Evolutionary conservation across 2,329 filamentous ascomycete species (phyloP).

Genomic region (Botrytis pseudocinerea): DNA sequence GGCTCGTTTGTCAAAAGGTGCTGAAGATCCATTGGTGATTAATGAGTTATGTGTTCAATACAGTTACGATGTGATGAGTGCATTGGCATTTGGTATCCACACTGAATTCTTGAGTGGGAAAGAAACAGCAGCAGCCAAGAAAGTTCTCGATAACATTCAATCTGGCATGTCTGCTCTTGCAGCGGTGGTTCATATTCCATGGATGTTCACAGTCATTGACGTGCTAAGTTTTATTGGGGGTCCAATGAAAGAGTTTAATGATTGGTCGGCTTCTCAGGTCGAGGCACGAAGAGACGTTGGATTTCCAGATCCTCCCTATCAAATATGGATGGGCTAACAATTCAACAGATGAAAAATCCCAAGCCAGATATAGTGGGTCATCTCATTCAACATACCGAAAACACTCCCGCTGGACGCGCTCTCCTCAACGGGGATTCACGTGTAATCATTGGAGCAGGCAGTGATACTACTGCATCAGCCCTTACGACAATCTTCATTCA

Average conservation of each 20-base stretch:
- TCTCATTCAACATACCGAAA: constrained; percentile 26
- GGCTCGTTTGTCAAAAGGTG: background rate
- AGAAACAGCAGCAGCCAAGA: background rate
- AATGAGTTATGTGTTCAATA: constrained; percentile 34
- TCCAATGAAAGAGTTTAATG: constrained; percentile 24
- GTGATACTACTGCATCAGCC: constrained; percentile 47
- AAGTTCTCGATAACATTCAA: constrained; percentile 1
- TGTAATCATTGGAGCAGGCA: constrained; percentile 44
- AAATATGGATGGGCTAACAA: background rate
- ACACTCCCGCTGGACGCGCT: constrained; percentile 18
- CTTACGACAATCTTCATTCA: constrained; percentile 46
- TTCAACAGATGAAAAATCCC: constrained; percentile 20
- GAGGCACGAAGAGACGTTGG: constrained; percentile 26
- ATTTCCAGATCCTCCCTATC: too few relatives aligned
- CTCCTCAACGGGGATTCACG: constrained; percentile 29
- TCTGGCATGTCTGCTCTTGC: background rate
- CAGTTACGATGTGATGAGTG: constrained; percentile 37
- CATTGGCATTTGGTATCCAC: constrained; percentile 30
- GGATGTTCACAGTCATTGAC: background rate
- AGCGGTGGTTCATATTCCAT: constrained; percentile 4
- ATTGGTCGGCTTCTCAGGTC: constrained; percentile 25
- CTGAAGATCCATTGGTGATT: constrained; percentile 26
- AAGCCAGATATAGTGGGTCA: constrained; percentile 29
- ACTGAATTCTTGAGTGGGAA: constrained; percentile 1
- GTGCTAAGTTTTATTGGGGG: constrained; percentile 25